Base-by-base conservation (phyloP, 345 rosid genomes). In the Psidium friedrichsthalianum region DNA sequence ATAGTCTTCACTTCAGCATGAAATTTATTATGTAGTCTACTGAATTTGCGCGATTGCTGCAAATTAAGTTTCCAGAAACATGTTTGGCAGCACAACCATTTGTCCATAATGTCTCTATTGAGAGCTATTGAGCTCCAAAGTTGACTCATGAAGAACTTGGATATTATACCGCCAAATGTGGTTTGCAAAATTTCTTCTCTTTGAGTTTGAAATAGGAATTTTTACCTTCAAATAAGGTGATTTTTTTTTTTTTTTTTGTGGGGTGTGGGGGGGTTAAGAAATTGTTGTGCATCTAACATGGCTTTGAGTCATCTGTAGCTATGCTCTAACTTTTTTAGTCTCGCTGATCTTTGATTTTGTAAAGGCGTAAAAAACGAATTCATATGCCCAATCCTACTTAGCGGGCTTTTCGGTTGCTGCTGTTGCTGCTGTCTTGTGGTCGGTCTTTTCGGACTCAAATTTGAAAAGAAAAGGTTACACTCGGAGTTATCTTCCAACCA, bases 21-120 rank as follows among this genome's bases (percentile, higher is more conserved):
- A 12, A 58, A n/a, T 24, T 10, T 3, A 56, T 56, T 56, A 24
- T 11, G 59, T 56, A 56, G 27, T 56, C 27, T 1, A 13, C 14
- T 1, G 59, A 24, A 56, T 6, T 56, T 56, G 6, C 47, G 36
- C 36, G 36, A 36, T 36, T 36, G 36, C 47, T 44, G 47, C 47
- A 44, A 44, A 6, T 5, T 44, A 8, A 44, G 8, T 44, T 44
- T 44, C 10, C 5, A n/a, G 74, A 59, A 27, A 14, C 2, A 3
- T 0, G 20, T 6, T 59, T 6, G 10, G 1, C 74, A 14, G 6
- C 0, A 0, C 42, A 3, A 29, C 76, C 42, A 64, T 29, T 3
- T 27, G 21, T 42, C 1, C 11, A 8, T 7, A 1, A 64, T 16
- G 42, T 29, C 1, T 0, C 76, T 0, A 64, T 64, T 3, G 42